Evolutionary conservation across 768 basidiomycete genomes (phyloP), one percentile per base, ranked within the genome.

Genomic region (Mycena chlorophos): DNA sequence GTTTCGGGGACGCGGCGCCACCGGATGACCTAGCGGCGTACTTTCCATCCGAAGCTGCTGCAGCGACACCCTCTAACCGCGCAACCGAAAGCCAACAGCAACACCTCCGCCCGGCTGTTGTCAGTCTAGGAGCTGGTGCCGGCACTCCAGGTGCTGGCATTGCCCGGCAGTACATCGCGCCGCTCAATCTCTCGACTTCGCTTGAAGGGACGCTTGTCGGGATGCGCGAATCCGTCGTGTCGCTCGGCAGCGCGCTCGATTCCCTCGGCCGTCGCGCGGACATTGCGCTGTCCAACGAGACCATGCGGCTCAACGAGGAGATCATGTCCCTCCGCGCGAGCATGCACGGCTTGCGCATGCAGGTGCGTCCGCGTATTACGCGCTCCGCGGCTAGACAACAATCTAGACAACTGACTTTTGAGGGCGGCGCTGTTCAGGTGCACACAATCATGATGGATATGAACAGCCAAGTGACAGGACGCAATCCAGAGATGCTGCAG

Each of bases 381-480:
- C 38, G 50, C 25, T 29, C 31, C 38, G 29, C 50, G 16, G 34
- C 38, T 27, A 51, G 42, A 30, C 55, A 49, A 28, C 1, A 25
- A 55, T 60, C 54, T 62, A 53, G 59, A 60, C n/a, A n/a, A n/a
- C n/a, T n/a, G n/a, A n/a, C n/a, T n/a, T n/a, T n/a, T n/a, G n/a
- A n/a, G n/a, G n/a, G n/a, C n/a, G n/a, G n/a, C n/a, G n/a, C n/a
- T 19, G 17, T 52, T 54, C 64, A 85, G 82, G 68, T 85, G 51
- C 88, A 89, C 63, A 77, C 80, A 45, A 80, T 90, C 57, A 86
- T 90, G 86, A 84, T 88, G 84, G 87, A 89, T 38, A 77, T 86
- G 55, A 88, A 86, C 69, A 80, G 80, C 16, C 80, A 80, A 59
- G 71, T 81, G 48, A 81, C 78, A 25, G 80, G 81, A 46, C 72